phyloP scores from a whole-genome alignment of 2,329 filamentous ascomycete species.

The Raffaelea arxii region DNA sequence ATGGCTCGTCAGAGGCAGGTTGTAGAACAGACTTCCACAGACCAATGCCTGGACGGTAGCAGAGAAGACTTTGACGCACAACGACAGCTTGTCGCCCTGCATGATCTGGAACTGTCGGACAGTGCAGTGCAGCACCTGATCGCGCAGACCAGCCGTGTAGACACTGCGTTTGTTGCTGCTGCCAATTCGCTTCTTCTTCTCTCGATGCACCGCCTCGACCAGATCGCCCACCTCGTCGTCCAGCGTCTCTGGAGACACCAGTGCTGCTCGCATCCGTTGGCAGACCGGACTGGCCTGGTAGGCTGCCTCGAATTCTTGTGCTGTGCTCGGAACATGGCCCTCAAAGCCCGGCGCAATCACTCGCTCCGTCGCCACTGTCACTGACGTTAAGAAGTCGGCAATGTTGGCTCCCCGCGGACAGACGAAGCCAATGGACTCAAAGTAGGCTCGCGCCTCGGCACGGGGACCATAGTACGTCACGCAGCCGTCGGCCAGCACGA shows the following conservation, averaged over 20 bases:
- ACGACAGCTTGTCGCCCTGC: slow-evolving; percentile 61
- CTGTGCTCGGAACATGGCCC: slow-evolving; percentile 40
- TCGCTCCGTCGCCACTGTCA: slow-evolving; percentile 20
- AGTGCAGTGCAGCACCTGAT: slow-evolving; percentile 60
- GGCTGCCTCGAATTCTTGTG: slow-evolving; percentile 49
- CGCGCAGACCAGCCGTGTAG: slow-evolving; percentile 66
- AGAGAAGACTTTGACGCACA: slow-evolving; percentile 73
- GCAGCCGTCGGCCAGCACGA: slow-evolving; percentile 11
- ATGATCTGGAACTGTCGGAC: slow-evolving; percentile 68
- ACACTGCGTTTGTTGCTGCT: slow-evolving; percentile 11
- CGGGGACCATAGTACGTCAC: slow-evolving; percentile 15
- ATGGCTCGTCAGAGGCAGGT: slow-evolving; percentile 45
- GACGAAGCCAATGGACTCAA: slow-evolving; percentile 56
- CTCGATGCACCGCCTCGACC: background rate
- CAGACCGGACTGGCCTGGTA: slow-evolving; percentile 36
- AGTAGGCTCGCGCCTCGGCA: slow-evolving; percentile 52
- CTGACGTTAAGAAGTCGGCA: slow-evolving; percentile 66
- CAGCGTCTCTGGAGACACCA: slow-evolving; percentile 39
- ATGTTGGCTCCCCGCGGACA: slow-evolving; percentile 52
- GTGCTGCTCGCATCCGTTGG: slow-evolving; percentile 36
- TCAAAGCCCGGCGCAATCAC: slow-evolving; percentile 38
- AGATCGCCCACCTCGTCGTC: slow-evolving; percentile 18
- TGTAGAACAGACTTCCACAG: slow-evolving; percentile 70
- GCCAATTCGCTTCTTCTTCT: slow-evolving; percentile 4
- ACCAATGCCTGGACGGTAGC: slow-evolving; percentile 65